Evolutionary conservation across 2,329 filamentous ascomycete species (phyloP).

Genomic region (Xylaria sp.): DNA sequence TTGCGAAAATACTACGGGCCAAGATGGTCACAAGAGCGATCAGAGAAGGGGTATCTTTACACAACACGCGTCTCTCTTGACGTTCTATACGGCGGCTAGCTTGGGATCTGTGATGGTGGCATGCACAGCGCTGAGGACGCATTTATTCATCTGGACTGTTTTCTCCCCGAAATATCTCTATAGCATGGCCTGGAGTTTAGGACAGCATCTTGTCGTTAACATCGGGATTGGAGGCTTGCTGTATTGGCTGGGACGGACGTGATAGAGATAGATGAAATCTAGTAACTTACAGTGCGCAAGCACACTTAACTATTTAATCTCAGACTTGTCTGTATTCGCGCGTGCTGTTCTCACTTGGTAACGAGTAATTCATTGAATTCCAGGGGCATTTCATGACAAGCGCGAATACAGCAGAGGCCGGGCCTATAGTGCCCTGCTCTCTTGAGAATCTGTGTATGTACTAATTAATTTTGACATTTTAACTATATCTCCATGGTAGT

Average conservation of each 20-base stretch:
- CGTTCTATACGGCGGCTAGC: slow-evolving; percentile 74
- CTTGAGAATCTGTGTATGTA: too few relatives aligned
- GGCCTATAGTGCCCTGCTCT: too few relatives aligned
- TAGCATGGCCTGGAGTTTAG: slow-evolving; percentile 86
- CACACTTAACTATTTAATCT: background rate
- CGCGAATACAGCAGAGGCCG: too few relatives aligned
- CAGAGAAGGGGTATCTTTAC: slow-evolving; percentile 49
- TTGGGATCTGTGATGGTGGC: slow-evolving; percentile 85
- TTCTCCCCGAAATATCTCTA: slow-evolving; percentile 98
- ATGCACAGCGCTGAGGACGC: slow-evolving; percentile 83
- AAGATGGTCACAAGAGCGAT: slow-evolving; percentile 27
- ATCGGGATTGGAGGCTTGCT: slow-evolving; percentile 69
- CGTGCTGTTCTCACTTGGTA: background rate
- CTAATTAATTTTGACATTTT: too few relatives aligned
- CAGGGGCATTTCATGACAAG: too few relatives aligned
- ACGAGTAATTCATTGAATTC: too few relatives aligned
- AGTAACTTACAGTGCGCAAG: slow-evolving; percentile 10
- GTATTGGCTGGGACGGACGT: slow-evolving; percentile 60
- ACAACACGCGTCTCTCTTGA: slow-evolving; percentile 72
- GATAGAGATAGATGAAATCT: slow-evolving; percentile 1
- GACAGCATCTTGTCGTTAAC: slow-evolving; percentile 82
- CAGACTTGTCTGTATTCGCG: background rate
- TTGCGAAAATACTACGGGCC: slow-evolving; percentile 33
- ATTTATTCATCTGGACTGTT: slow-evolving; percentile 98
- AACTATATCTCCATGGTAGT: too few relatives aligned